Percentiles rank a stretch among this genome's conserved stretches.
Evolutionary conservation across 2,329 filamentous ascomycete genomes (phyloP).

Genomic region (Incumbomyces delicatus): DNA sequence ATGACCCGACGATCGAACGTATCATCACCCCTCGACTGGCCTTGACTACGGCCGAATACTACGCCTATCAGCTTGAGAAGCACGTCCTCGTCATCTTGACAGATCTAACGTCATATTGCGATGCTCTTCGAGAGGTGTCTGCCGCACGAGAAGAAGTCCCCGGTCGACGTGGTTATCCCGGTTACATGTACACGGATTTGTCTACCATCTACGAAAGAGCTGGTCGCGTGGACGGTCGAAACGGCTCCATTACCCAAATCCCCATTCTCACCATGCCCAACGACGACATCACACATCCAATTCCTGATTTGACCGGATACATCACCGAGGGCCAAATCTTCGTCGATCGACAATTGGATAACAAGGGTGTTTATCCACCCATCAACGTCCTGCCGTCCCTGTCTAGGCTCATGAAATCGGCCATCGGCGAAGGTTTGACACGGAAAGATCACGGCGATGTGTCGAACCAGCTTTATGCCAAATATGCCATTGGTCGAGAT

Average conservation of each 20-base stretch:
- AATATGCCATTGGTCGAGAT: conserved; percentile 98
- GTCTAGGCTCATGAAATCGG: conserved; percentile 99
- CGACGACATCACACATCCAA: conserved; percentile 97
- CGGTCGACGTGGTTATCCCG: conserved; percentile 96
- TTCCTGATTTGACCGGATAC: conserved; percentile 96
- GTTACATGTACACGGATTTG: conserved; percentile 99
- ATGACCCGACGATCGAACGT: conserved; percentile 98
- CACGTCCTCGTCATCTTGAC: conserved; percentile 98
- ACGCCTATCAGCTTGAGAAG: conserved; percentile 99
- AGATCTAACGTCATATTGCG: conserved; percentile 95
- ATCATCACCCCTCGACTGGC: conserved; percentile 98
- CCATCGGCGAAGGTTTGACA: conserved; percentile 94
- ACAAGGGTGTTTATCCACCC: conserved; percentile 95
- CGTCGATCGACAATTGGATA: conserved; percentile 83
- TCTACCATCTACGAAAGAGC: conserved; percentile 99
- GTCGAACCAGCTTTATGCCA: conserved; percentile 98
- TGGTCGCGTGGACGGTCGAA: conserved; percentile 90
- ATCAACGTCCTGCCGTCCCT: conserved; percentile 98
- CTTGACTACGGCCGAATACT: conserved; percentile 97
- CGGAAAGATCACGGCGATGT: conserved; percentile 96
- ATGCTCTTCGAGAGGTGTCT: conserved; percentile 96
- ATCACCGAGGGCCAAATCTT: conserved; percentile 99
- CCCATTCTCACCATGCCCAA: conserved; percentile 99
- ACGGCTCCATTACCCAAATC: conserved; percentile 98
- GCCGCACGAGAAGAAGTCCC: conserved; percentile 97